Conservation (phyloP, 2,329 filamentous ascomycete species). For the Microcera coccophila region DNA sequence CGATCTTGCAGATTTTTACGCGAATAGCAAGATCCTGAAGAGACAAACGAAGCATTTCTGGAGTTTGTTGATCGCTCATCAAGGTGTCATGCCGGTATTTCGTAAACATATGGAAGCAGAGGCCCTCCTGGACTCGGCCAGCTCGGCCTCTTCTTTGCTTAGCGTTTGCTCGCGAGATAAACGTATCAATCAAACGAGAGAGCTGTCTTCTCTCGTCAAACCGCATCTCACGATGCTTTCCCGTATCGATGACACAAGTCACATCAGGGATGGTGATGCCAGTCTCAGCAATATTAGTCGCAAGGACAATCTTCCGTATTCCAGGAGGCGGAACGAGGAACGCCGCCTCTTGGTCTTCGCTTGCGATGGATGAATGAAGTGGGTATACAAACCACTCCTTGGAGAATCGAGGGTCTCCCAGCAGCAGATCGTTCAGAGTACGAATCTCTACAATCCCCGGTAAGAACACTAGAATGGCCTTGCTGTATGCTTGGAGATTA, state of each 20-base stretch:
- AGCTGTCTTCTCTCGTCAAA: slow-evolving; percentile 92
- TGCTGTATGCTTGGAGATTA: slow-evolving; percentile 68
- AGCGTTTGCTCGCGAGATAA: slow-evolving; percentile 91
- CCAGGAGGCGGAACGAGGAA: slow-evolving; percentile 82
- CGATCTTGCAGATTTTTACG: slow-evolving; percentile 95
- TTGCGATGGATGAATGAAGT: slow-evolving; percentile 90
- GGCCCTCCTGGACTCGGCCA: slow-evolving; percentile 87
- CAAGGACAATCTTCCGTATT: slow-evolving; percentile 86
- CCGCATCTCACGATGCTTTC: slow-evolving; percentile 95
- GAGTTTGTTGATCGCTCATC: slow-evolving; percentile 90
- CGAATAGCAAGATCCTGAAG: slow-evolving; percentile 92
- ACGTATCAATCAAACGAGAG: slow-evolving; percentile 86
- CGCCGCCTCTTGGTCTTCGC: slow-evolving; percentile 91
- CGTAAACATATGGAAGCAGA: slow-evolving; percentile 96
- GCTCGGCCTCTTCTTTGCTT: slow-evolving; percentile 92
- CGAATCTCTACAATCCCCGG: slow-evolving; percentile 93
- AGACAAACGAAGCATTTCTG: slow-evolving; percentile 91
- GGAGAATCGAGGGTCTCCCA: slow-evolving; percentile 71
- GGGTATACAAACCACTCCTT: slow-evolving; percentile 81
- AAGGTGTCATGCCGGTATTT: slow-evolving; percentile 79
- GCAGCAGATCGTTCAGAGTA: slow-evolving; percentile 78
- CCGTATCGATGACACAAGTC: slow-evolving; percentile 93
- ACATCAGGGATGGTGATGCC: slow-evolving; percentile 98
- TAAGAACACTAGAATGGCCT: slow-evolving; percentile 89
- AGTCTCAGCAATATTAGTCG: slow-evolving; percentile 97